Evolutionary conservation across 2,329 filamentous ascomycete genomes (phyloP), one percentile per base, ranked within the genome.

Genomic region (Pestalotiopsis sp.): DNA sequence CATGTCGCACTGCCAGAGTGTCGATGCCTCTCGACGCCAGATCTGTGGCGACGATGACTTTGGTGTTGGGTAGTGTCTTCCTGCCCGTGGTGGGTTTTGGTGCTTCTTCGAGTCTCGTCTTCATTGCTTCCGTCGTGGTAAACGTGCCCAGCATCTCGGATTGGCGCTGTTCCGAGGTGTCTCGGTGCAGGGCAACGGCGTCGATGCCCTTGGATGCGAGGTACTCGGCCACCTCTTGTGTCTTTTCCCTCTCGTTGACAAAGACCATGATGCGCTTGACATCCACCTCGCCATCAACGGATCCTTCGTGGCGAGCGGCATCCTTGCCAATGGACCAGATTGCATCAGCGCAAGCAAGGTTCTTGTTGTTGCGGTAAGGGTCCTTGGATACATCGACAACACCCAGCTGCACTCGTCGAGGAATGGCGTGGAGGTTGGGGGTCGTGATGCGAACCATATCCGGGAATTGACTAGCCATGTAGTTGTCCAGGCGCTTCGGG

Each of bases 401-500:
- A 68, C 94, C 94, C 4, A 99, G 90, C 79, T 98, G 95, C 0
- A 99, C 95, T 73, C 96, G 91, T 57, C 96, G 91, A 2, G 96
- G 96, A 73, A 99, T 97, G 69, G 96, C 94, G 81, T 99, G 96
- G 0, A 99, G 87, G 77, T 98, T 98, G 0, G 96, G 96, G 0
- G 96, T 99, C 1, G 95, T 95, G 71, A 99, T 90, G 70, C 96
- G 92, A 60, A 86, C 84, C 82, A 97, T 94, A 73, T 93, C 86
- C 0, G 96, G 95, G 79, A 95, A 98, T 71, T 91, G 91, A 70
- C 90, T 89, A 66, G 89, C 89, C n/a, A 99, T 87, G 79, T 92
- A 94, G 72, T 89, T 91, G 83, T 99, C 96, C 20, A 99, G 88
- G 73, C 93, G 93, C 72, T 92, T 90, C 2, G 97, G 96, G 70